These are phyloP conservation scores for Polytolypa hystricis DNA, from an alignment of 2,329 filamentous ascomycete genomes.

Conservation along the genomic window DNA sequence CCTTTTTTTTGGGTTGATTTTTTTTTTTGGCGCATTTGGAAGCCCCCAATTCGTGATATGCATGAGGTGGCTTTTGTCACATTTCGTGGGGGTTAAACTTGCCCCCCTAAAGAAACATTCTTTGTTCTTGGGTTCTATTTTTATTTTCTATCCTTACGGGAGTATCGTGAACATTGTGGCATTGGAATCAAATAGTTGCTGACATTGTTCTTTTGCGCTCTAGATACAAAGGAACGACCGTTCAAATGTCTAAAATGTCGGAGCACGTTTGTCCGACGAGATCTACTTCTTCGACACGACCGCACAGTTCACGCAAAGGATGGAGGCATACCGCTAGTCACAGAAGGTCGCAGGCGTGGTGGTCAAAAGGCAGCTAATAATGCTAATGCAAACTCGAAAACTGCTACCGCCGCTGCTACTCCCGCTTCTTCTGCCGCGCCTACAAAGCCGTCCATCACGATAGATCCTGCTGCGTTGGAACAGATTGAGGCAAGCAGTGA, in stretches of 20 bases:
- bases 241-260: slow-evolving; percentile 98
- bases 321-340: slow-evolving; percentile 84
- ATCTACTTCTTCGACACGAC: slow-evolving; percentile 91
- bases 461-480: slow-evolving; percentile 55
- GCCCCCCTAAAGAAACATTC: background rate
- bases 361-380: slow-evolving; percentile 21
- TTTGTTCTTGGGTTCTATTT: slow-evolving; percentile 1
- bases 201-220: slow-evolving; percentile 8
- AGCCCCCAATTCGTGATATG: no score
- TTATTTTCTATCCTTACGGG: background rate
- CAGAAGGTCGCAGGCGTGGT: slow-evolving; percentile 69
- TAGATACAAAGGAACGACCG: slow-evolving; percentile 96
- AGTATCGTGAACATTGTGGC: no score
- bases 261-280: slow-evolving; percentile 95
- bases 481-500: slow-evolving; percentile 88
- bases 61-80: background rate
- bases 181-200: no score
- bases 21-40: slow-evolving; percentile 1
- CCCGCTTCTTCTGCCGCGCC: slow-evolving; percentile 39
- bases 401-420: slow-evolving; percentile 2
- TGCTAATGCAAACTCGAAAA: slow-evolving; percentile 21
- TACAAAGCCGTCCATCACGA: slow-evolving; percentile 64
- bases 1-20: slow-evolving; percentile 1
- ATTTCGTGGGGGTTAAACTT: background rate
- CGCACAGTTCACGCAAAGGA: slow-evolving; percentile 98